Evolutionary conservation across 352 stramenopile species (phyloP).

Genomic region (Pythium brassicae): DNA sequence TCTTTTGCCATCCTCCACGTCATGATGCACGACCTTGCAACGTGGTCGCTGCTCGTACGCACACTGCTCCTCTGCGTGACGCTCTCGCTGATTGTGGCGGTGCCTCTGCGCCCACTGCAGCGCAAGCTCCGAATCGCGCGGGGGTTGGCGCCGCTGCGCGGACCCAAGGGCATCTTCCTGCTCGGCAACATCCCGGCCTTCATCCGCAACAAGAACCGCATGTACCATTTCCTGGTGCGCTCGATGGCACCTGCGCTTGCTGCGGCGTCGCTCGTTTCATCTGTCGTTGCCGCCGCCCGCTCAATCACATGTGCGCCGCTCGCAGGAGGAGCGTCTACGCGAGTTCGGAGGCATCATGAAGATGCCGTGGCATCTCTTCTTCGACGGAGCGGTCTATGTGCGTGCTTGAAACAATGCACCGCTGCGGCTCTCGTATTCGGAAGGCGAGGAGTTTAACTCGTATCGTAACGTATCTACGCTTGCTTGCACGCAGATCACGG

Average conservation of each 20-base stretch:
- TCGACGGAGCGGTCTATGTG: slow-evolving; percentile 59
- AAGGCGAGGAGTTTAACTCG: too few relatives aligned
- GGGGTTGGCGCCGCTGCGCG: slow-evolving; percentile 33
- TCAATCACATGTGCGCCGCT: too few relatives aligned
- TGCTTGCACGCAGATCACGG: slow-evolving; percentile 53
- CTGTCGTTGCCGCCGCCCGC: too few relatives aligned
- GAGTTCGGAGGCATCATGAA: slow-evolving; percentile 52
- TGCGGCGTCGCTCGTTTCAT: too few relatives aligned
- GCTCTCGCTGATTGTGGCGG: neutral
- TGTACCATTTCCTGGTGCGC: slow-evolving; percentile 54
- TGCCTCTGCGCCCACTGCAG: slow-evolving; percentile 11
- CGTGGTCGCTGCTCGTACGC: too few relatives aligned
- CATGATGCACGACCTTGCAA: too few relatives aligned
- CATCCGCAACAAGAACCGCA: slow-evolving; percentile 41
- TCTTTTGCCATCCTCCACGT: too few relatives aligned
- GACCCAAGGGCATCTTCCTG: slow-evolving; percentile 36
- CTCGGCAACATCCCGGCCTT: slow-evolving; percentile 54
- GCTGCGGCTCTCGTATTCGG: too few relatives aligned
- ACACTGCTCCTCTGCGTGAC: slow-evolving; percentile 1
- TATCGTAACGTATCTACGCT: too few relatives aligned
- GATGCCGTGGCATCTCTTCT: slow-evolving; percentile 68
- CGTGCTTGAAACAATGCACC: too few relatives aligned
- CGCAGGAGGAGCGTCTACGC: slow-evolving; percentile 38
- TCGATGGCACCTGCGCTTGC: too few relatives aligned
- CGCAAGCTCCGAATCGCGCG: slow-evolving; percentile 55